A percentile compares a stretch with the other conserved stretches of the same genome.
Evolutionary conservation across 2,329 filamentous ascomycete genomes (phyloP).

Genomic region (Coniochaeta hoffmannii): DNA sequence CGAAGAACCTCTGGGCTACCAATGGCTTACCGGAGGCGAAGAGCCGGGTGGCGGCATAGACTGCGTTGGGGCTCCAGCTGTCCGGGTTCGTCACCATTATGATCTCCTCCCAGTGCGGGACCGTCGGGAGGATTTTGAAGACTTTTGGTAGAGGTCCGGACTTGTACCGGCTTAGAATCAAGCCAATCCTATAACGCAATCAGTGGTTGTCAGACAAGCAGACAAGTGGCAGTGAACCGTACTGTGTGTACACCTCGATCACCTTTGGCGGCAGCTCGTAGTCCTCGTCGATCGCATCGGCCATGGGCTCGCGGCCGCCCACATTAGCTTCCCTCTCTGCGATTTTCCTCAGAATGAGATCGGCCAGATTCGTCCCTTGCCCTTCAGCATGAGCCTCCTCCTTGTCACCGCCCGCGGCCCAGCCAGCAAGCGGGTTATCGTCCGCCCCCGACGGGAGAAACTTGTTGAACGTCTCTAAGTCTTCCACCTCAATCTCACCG

Average conservation of each 20-base stretch:
- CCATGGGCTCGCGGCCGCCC: constrained; percentile 33
- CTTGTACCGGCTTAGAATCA: constrained; percentile 87
- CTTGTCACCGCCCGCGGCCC: constrained; percentile 38
- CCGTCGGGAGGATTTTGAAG: constrained; percentile 90
- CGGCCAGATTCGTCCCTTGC: constrained; percentile 72
- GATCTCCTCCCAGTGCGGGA: constrained; percentile 67
- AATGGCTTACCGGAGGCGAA: constrained; percentile 80
- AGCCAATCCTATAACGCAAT: constrained; percentile 56
- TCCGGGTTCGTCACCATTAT: constrained; percentile 10
- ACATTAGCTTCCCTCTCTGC: constrained; percentile 70
- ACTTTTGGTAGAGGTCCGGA: constrained; percentile 95
- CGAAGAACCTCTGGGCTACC: constrained; percentile 77
- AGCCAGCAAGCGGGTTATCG: constrained; percentile 62
- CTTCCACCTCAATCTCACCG: constrained; percentile 78
- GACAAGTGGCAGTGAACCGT: constrained; percentile 18
- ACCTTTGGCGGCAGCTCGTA: constrained; percentile 86
- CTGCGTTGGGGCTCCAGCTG: constrained; percentile 57
- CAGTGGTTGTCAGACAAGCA: constrained; percentile 5
- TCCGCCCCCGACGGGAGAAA: constrained; percentile 71
- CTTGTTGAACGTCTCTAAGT: constrained; percentile 84
- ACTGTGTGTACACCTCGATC: constrained; percentile 89
- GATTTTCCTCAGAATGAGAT: constrained; percentile 91
- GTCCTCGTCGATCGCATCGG: constrained; percentile 59
- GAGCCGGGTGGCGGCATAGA: constrained; percentile 81
- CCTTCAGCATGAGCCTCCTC: constrained; percentile 32